A percentile compares a stretch with the other conserved stretches of the same genome.
Conservation (phyloP, 805 yeast species). For the Schwanniomyces sp. region DNA sequence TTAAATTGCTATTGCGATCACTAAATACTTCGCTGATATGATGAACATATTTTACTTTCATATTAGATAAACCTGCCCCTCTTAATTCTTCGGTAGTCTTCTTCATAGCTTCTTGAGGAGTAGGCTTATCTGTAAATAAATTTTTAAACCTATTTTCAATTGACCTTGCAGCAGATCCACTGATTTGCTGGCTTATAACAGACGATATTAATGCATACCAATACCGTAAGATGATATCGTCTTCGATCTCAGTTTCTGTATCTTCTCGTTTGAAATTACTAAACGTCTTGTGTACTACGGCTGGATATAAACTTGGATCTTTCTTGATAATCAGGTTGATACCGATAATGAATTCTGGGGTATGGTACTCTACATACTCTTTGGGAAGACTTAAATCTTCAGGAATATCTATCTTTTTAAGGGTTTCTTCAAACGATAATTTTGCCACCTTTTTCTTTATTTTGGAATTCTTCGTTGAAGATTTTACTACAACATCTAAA, state of each 20-base stretch:
- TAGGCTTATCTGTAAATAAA: constrained; percentile 44
- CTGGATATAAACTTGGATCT: constrained; percentile 37
- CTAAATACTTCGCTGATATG: constrained; percentile 55
- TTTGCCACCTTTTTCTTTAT: constrained; percentile 5
- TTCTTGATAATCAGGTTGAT: constrained; percentile 23
- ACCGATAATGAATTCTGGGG: constrained; percentile 33
- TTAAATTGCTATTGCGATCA: constrained; percentile 31
- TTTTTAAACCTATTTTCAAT: constrained; percentile 50
- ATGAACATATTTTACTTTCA: constrained; percentile 64
- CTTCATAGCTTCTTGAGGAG: constrained; percentile 47
- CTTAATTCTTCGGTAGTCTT: constrained; percentile 50
- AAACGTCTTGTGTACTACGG: constrained; percentile 28
- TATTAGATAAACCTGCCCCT: constrained; percentile 64
- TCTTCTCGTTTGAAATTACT: constrained; percentile 14
- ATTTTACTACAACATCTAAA: neutral
- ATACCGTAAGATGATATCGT: constrained; percentile 24
- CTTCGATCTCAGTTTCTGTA: constrained; percentile 4
- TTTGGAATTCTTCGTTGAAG: neutral
- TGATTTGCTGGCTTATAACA: constrained; percentile 71
- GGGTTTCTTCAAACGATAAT: constrained; percentile 14
- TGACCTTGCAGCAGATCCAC: constrained; percentile 77
- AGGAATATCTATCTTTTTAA: constrained; percentile 13
- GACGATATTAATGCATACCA: constrained; percentile 38
- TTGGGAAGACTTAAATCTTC: constrained; percentile 22
- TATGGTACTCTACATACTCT: constrained; percentile 27